Conservation (phyloP, 2,329 filamentous ascomycete species). For the Clathrospora elynae region DNA sequence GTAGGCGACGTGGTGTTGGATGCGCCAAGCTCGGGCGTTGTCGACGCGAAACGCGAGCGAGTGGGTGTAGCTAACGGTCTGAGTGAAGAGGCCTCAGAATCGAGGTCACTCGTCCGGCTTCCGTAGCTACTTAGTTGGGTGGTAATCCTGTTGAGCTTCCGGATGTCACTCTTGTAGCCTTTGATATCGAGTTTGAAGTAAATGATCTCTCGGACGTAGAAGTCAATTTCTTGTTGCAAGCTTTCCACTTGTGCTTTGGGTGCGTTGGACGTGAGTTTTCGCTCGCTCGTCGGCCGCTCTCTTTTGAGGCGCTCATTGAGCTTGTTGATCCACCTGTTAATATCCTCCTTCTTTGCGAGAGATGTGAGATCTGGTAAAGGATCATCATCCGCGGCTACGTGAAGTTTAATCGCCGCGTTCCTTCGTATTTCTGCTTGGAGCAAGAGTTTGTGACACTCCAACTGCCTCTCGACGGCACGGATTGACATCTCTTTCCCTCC, state of each 20-base stretch:
- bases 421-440: constrained; percentile 50
- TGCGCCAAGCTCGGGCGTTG: constrained; percentile 26
- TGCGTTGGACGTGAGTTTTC: constrained; percentile 6
- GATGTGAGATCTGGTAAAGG: constrained; percentile 36
- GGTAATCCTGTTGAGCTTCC: constrained; percentile 40
- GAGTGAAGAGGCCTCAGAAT: constrained; percentile 37
- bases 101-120: constrained; percentile 31
- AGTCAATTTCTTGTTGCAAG: constrained; percentile 49
- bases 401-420: constrained; percentile 39
- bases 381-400: constrained; percentile 26
- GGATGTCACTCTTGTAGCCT: constrained; percentile 52
- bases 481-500: constrained; percentile 40
- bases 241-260: constrained; percentile 28
- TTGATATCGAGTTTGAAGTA: constrained; percentile 57
- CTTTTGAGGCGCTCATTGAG: constrained; percentile 42
- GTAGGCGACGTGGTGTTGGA: constrained; percentile 28
- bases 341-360: constrained; percentile 39
- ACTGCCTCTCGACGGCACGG: constrained; percentile 40
- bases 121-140: constrained; percentile 31
- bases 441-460: constrained; percentile 49
- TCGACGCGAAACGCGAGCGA: constrained; percentile 22
- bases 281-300: constrained; percentile 19
- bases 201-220: constrained; percentile 55
- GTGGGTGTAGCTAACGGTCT: constrained; percentile 33
- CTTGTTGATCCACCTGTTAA: constrained; percentile 44